Evolutionary conservation across 2,329 filamentous ascomycete species (phyloP), one percentile per base, ranked within the genome.

Genomic region (Diaporthe eres): DNA sequence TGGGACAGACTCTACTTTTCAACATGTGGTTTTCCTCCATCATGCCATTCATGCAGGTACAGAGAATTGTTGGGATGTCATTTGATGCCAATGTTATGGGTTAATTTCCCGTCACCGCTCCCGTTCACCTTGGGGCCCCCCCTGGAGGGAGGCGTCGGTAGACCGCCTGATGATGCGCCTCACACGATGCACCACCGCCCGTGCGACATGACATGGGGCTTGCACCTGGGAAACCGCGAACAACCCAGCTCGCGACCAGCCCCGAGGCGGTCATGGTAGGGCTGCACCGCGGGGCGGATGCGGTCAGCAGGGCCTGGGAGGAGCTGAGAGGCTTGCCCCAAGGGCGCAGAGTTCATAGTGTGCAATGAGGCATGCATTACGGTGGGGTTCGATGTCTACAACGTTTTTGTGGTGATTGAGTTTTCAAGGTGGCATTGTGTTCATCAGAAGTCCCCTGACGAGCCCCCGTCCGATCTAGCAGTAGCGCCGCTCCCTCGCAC

Each of bases 51-150:
- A 70, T 70, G 65, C 65, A 70, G 65, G 65, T 70, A 70, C 65
- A 25, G 1, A 15, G 34, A 65, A 42, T 51, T 55, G 65, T 55
- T 55, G 65, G 22, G 13, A 55, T 70, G 65, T 70, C 65, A 70
- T 70, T 68, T 70, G 65, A 70, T 70, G 65, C 49, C 49, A 68
- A 70, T 70, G 65, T 51, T 55, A 55, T 70, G 47, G 47, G 47
- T 70, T 70, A 70, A 70, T 70, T 55, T 70, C 65, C 65, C 65
- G 65, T 70, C 65, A 70, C 65, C 65, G 65, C 65, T 42, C 22
- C 55, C 31, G 28, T 53, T 19, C 47, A 53, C 34, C 57, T 39
- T 39, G 47, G 65, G 22, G 12, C 47, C 47, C 47, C 65, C 44
- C 44, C 61, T 49, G 61, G 61, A 15, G 31, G 31, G 34, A 19